Evolutionary conservation across 1,139 yeast species (phyloP).

Genomic region (Pichia cactophila): DNA sequence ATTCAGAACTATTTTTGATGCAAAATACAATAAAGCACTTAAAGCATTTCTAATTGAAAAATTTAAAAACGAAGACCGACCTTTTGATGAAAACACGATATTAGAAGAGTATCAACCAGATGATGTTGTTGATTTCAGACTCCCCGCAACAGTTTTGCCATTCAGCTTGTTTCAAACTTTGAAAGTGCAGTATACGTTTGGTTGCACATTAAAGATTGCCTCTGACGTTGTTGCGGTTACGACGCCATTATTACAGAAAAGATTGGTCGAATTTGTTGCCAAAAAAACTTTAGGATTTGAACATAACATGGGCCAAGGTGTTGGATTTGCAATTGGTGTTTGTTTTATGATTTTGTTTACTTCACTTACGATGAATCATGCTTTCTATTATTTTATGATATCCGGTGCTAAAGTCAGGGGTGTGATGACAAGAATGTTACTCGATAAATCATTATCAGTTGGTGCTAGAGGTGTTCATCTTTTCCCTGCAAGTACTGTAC

Average conservation of each 20-base stretch:
- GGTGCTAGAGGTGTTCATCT: conserved; percentile 52
- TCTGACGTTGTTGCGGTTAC: conserved; percentile 32
- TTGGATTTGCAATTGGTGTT: conserved; percentile 54
- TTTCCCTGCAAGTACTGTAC: conserved; percentile 60
- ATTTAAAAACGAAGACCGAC: conserved; percentile 9
- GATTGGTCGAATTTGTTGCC: conserved; percentile 43
- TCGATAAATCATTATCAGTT: conserved; percentile 56
- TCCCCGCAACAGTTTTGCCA: conserved; percentile 11
- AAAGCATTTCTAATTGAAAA: conserved; percentile 7
- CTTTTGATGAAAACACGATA: conserved; percentile 2
- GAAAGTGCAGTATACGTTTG: conserved; percentile 28
- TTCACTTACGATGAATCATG: conserved; percentile 54
- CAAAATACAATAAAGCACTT: conserved; percentile 5
- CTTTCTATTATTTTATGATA: conserved; percentile 49
- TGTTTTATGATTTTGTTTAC: conserved; percentile 38
- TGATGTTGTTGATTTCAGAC: conserved; percentile 13
- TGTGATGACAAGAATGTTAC: conserved; percentile 53
- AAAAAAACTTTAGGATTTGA: conserved; percentile 24
- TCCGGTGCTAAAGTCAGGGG: conserved; percentile 65
- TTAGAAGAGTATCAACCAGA: conserved; percentile 3
- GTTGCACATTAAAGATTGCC: conserved; percentile 22
- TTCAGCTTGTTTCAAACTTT: conserved; percentile 31
- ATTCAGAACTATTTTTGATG: conserved; percentile 28
- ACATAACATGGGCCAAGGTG: conserved; percentile 39
- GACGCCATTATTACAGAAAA: conserved; percentile 41